Evolutionary conservation across 495 filamentous ascomycete genomes (phyloP), one percentile per base, ranked within the genome.

Genomic region (Penicillium odoratum): DNA sequence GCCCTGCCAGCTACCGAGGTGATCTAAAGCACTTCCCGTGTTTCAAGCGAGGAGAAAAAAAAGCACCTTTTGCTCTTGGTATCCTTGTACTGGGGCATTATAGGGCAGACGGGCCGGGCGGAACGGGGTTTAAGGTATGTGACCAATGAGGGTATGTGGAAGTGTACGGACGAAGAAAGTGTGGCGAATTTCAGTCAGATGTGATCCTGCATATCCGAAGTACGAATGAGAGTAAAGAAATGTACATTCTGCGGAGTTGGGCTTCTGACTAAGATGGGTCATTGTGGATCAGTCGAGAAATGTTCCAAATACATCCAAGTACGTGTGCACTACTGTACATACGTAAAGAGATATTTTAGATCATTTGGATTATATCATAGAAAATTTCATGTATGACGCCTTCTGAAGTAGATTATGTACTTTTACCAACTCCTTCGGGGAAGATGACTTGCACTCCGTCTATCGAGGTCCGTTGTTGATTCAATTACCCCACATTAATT

Each of bases 101-200:
- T 38, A 48, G 18, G 48, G 48, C 40, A 43, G 31, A n/a, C 54
- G 61, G 61, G 54, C 51, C 58, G 44, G 53, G 38, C 53, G 56
- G 59, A 57, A 54, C 25, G 21, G 18, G 44, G 5, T 48, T 9
- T 26, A 29, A 7, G 7, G 46, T 7, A 11, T 5, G 26, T 16
- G 36, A n/a, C 63, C 54, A 66, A 60, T 60, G 18, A 64, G 29
- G 11, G 8, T 6, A 0, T 15, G 28, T 57, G 16, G 47, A 16
- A 42, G 43, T 5, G 29, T 42, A 7, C 30, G 49, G 33, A 25
- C 18, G 51, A 44, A 58, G 48, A 55, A 60, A 51, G 57, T 58
- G 64, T 66, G 64, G 60, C 64, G 26, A 66, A 61, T 40, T 57
- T 25, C 56, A 58, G 52, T 62, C 56, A 58, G 49, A 62, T 55